These are phyloP conservation scores for Thyridium curvatum DNA, from an alignment of 2,329 filamentous ascomycete genomes.

Conservation along the genomic window DNA sequence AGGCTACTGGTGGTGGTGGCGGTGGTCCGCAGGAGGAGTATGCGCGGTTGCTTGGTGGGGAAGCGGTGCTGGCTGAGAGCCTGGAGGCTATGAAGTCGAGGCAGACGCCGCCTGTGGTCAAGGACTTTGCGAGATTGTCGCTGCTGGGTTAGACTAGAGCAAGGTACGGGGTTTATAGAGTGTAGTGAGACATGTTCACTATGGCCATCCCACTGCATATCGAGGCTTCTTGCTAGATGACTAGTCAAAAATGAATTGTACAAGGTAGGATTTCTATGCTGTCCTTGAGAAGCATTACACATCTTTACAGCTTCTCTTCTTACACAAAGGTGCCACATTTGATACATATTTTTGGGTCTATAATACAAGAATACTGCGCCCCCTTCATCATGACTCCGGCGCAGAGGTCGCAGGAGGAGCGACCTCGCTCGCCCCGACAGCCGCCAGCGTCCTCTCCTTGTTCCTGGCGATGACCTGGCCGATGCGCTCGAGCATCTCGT, in stretches of 20 bases:
- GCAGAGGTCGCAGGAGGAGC: background rate
- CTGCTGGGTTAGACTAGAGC: constrained; percentile 34
- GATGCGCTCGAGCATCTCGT: constrained; percentile 56
- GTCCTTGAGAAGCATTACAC: no score
- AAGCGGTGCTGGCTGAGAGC: constrained; percentile 46
- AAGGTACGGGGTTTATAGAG: no score
- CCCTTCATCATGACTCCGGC: background rate
- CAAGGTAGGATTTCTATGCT: no score
- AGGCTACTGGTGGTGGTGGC: constrained; percentile 12
- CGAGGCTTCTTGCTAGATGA: background rate
- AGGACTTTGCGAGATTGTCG: constrained; percentile 40
- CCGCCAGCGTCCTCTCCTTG: constrained; percentile 32
- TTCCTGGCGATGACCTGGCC: constrained; percentile 55
- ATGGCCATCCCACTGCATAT: background rate
- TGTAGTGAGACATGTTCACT: no score
- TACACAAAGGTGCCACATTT: background rate
- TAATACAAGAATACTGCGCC: background rate
- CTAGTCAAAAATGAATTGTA: background rate
- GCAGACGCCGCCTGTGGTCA: constrained; percentile 42
- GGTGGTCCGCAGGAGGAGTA: constrained; percentile 13
- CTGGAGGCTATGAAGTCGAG: constrained; percentile 34
- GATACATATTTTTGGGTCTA: background rate
- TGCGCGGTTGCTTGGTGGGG: constrained; percentile 37
- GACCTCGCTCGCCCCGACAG: constrained; percentile 22
- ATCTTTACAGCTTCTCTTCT: background rate